Conservation (phyloP, 2,329 filamentous ascomycete species). For the Hypoxylon sp. region DNA sequence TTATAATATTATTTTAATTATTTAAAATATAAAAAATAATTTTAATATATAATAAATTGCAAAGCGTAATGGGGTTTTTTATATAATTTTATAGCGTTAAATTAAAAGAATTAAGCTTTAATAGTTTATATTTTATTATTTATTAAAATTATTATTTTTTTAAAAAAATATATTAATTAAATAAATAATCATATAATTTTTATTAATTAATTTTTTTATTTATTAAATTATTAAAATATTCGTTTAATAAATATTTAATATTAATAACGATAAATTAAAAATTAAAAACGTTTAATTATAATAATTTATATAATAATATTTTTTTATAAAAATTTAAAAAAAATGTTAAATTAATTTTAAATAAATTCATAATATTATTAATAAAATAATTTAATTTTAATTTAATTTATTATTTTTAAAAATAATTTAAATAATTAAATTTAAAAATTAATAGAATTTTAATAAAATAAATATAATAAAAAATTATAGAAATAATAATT, state of each 20-base stretch:
- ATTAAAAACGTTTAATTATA: neutral
- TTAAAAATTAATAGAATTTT: neutral
- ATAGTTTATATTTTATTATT: neutral
- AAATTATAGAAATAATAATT: neutral
- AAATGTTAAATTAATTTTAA: neutral
- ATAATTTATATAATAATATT: neutral
- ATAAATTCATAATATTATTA: neutral
- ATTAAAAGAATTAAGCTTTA: neutral
- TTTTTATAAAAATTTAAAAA: neutral
- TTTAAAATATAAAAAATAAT: too few relatives aligned
- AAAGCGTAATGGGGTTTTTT: neutral
- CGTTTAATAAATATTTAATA: neutral
- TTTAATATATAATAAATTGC: neutral
- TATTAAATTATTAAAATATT: too few relatives aligned
- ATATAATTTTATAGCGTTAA: neutral
- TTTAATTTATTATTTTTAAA: neutral
- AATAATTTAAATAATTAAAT: neutral
- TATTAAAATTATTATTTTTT: neutral
- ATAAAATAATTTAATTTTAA: neutral
- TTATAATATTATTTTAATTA: neutral
- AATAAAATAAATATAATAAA: neutral
- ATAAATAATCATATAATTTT: neutral
- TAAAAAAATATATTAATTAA: neutral
- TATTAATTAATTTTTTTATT: neutral
- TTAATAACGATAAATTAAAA: neutral